Evolutionary conservation across 805 yeast genomes (phyloP), one percentile per base, ranked within the genome.

Genomic region (Cyberlindnera nakhonratchasimensis): DNA sequence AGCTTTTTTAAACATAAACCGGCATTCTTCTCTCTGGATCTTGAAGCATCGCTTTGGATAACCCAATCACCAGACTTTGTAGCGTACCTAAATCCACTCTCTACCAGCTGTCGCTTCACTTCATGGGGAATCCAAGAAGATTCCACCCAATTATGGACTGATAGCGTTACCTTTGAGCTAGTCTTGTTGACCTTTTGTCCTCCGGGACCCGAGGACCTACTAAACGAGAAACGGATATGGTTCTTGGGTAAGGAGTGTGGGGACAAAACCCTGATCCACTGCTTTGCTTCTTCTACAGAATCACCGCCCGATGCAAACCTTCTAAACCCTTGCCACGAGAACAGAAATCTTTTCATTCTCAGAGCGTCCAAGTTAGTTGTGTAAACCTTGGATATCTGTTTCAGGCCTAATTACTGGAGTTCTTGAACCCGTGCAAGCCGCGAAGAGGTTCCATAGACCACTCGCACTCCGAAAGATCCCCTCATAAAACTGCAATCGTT

Each of bases 111-210:
- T 1, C 51, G 46, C 39, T 70, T 60, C 2, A 82, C 63, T 5
- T 71, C 70, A 5, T 42, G 46, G 1, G 93, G 91, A 4, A 85
- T 70, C 89, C 90, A 83, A 5, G 54, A 45, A 1, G 74, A 72
- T 1, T 54, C 48, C 2, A 69, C 60, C 73, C 86, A 72, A 26
- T 67, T 58, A 5, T 61, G 61, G 0, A 81, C 53, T 5, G 75
- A 65, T 16, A 86, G 57, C 0, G 86, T 80, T 7, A 89, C 86
- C 53, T 86, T 82, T 2, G 85, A 72, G 23, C 66, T 70, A 43
- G 65, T 70, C 52, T 86, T 86, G 60, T 86, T 86, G 10, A 87
- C 95, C 55, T 87, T 82, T 52, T 86, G 95, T 0, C 96, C 96
- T 1, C 96, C 95, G 0, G 95, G 87, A 0, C 95, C 95, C 25